Base-by-base conservation (phyloP, 2,329 filamentous ascomycete species). In the Ascomycota sp. region DNA sequence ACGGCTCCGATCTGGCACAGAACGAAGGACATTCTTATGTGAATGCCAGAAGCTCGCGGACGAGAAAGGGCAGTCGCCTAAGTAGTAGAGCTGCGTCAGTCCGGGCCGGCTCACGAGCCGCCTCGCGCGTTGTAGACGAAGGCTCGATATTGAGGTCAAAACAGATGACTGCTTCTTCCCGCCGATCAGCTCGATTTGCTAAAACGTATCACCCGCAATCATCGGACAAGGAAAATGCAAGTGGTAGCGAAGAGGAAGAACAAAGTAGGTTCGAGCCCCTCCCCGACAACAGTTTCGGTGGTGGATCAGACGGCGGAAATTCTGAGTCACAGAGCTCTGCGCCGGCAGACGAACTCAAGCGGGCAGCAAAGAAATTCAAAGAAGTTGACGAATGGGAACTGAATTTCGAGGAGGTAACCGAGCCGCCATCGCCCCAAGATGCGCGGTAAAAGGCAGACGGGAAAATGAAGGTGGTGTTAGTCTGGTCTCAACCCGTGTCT, bases 371-470 rank as follows among this genome's bases (percentile, higher is more conserved):
- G 44, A 76, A 76, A 49, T 78, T 78, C 41, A 60, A 65, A 45
- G 72, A 77, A 49, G 73, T 78, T 25, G 73, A 78, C 45, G 56
- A 62, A 49, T 78, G 71, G 70, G 60, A 73, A 50, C 51, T 78
- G 35, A 68, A 70, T 30, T 78, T 67, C 47, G 73, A 78, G 52
- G 69, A 72, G 39, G 59, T 70, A 29, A 61, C 59, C 15, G 60
- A 65, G 46, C 59, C 58, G 35, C 64, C 61, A 33, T 69, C 66
- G 13, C 65, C 65, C 2, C 48, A 50, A 23, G 56, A 59, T 38
- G 64, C 57, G 25, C 55, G 65, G 33, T 70, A 35, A 45, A 17
- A 17, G 15, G 15, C 15, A 17, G 15, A 17, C 15, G 15, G 15
- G 15, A 17, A 4, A 4, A 17, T 17, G 15, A 4, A 17, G 15